These are phyloP conservation scores for Rhodotorula toruloides DNA, from an alignment of 768 basidiomycete genomes.

Conservation along the genomic window DNA sequence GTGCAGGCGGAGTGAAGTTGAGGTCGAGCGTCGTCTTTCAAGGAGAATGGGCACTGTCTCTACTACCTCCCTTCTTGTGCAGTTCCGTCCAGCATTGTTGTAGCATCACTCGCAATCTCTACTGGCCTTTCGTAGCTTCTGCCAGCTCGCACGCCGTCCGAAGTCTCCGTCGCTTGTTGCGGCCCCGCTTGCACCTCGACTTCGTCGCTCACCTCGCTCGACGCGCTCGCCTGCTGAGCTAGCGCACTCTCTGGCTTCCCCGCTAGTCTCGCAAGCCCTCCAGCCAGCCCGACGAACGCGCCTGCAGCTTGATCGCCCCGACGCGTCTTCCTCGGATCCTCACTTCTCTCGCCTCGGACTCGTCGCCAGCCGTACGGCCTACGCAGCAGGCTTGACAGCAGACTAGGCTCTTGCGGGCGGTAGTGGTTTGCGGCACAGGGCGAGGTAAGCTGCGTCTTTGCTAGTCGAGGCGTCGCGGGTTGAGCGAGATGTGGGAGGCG, in stretches of 20 bases:
- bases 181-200: background rate
- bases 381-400: too few relatives aligned
- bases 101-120: background rate
- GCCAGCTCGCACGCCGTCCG: background rate
- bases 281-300: background rate
- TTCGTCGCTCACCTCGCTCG: background rate
- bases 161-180: background rate
- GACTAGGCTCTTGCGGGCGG: too few relatives aligned
- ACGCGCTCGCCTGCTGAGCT: background rate
- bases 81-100: background rate
- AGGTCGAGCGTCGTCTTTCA: too few relatives aligned
- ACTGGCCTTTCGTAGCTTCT: background rate
- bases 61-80: background rate
- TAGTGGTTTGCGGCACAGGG: background rate
- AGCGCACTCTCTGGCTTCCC: background rate
- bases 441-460: too few relatives aligned
- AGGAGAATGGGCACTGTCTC: too few relatives aligned
- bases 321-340: too few relatives aligned
- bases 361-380: too few relatives aligned
- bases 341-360: too few relatives aligned
- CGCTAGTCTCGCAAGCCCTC: too few relatives aligned
- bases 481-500: too few relatives aligned
- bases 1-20: conserved; percentile 30
- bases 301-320: background rate
- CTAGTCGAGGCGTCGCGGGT: too few relatives aligned